These are phyloP conservation scores for Acrodontium crateriforme DNA, from an alignment of 2,329 filamentous ascomycete genomes.

Conservation along the genomic window DNA sequence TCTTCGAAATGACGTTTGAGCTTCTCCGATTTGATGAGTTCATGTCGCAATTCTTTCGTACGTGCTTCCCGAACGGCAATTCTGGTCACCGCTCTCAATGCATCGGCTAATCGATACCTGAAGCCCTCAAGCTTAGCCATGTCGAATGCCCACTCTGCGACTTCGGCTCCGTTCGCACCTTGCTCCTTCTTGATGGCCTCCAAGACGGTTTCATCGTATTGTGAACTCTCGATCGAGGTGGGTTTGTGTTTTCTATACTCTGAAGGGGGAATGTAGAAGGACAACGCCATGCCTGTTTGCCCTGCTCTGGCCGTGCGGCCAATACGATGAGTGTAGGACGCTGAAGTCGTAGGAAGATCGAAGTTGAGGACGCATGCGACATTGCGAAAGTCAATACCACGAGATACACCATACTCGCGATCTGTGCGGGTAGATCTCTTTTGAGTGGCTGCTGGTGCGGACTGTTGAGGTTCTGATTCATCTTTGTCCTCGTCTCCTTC, in stretches of 20 bases:
- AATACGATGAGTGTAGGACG: slow-evolving; percentile 94
- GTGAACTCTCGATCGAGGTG: slow-evolving; percentile 59
- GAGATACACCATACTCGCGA: slow-evolving; percentile 86
- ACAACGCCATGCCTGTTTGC: slow-evolving; percentile 87
- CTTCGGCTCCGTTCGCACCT: slow-evolving; percentile 59
- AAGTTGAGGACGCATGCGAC: slow-evolving; percentile 94
- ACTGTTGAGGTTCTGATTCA: slow-evolving; percentile 9
- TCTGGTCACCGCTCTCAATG: slow-evolving; percentile 75
- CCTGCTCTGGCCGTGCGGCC: slow-evolving; percentile 85
- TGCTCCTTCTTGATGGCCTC: slow-evolving; percentile 69
- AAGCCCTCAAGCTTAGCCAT: slow-evolving; percentile 90
- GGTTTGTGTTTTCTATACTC: slow-evolving; percentile 81
- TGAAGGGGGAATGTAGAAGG: slow-evolving; percentile 74
- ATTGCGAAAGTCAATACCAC: slow-evolving; percentile 94
- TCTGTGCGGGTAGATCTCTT: slow-evolving; percentile 50
- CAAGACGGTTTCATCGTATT: slow-evolving; percentile 74
- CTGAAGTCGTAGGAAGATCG: slow-evolving; percentile 75
- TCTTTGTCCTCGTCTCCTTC: slow-evolving; percentile 16
- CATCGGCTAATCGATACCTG: slow-evolving; percentile 88
- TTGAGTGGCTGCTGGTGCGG: slow-evolving; percentile 23
- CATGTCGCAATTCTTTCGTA: slow-evolving; percentile 72
- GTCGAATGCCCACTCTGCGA: slow-evolving; percentile 88
- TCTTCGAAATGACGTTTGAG: slow-evolving; percentile 93
- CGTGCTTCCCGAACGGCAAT: slow-evolving; percentile 83
- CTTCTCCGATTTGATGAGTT: slow-evolving; percentile 87